A percentile compares a stretch with the other conserved stretches of the same genome.
phyloP scores from a whole-genome alignment of 2,329 filamentous ascomycete genomes.

The Parastagonospora nodorum region DNA sequence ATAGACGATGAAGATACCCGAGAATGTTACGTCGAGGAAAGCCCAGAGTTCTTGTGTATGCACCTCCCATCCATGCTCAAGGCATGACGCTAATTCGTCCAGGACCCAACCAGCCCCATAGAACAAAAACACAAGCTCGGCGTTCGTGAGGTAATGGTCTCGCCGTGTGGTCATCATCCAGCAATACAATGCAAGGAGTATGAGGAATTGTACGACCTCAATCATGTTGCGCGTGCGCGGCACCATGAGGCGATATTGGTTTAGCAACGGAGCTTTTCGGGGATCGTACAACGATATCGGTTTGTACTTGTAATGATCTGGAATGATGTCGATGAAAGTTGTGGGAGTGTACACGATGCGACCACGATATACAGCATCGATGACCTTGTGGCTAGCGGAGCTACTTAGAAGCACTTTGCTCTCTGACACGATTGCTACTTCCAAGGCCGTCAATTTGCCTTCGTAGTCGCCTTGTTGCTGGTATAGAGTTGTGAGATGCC shows the following conservation, averaged over 20 bases:
- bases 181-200: slow-evolving; percentile 72
- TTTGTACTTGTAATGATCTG: slow-evolving; percentile 83
- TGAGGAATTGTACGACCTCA: slow-evolving; percentile 74
- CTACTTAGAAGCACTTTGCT: slow-evolving; percentile 79
- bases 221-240: slow-evolving; percentile 77
- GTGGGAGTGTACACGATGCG: slow-evolving; percentile 82
- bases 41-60: slow-evolving; percentile 91
- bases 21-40: slow-evolving; percentile 80
- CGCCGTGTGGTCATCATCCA: slow-evolving; percentile 73
- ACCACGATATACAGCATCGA: slow-evolving; percentile 81
- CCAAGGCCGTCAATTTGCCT: slow-evolving; percentile 74
- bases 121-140: slow-evolving; percentile 71
- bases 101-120: slow-evolving; percentile 80
- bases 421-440: slow-evolving; percentile 82
- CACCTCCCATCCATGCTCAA: slow-evolving; percentile 78
- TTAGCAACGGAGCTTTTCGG: slow-evolving; percentile 73
- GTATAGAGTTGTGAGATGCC: slow-evolving; percentile 19
- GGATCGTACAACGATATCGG: slow-evolving; percentile 83
- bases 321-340: slow-evolving; percentile 80
- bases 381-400: slow-evolving; percentile 79
- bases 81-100: slow-evolving; percentile 76
- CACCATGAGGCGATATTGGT: slow-evolving; percentile 84
- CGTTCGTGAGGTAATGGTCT: slow-evolving; percentile 58
- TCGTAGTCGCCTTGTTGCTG: slow-evolving; percentile 55
- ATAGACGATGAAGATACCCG: slow-evolving; percentile 72